phyloP scores from a whole-genome alignment of 2,329 filamentous ascomycete species.

The Fusarium nodosum region DNA sequence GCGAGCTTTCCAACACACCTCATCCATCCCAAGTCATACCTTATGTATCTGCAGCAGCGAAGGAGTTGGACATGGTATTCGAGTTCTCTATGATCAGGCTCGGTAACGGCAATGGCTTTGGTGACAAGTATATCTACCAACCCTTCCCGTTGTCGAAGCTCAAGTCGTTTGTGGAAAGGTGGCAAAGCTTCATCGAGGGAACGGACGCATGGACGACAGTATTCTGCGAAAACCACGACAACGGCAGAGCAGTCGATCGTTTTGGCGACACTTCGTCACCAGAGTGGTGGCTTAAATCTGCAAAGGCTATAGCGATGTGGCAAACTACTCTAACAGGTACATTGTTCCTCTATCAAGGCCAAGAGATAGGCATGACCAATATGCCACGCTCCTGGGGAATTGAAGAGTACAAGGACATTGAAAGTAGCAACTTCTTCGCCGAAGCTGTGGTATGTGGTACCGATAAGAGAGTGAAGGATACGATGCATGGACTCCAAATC shows the following conservation, averaged over 20 bases:
- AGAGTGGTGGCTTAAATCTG: constrained; percentile 59
- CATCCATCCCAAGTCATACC: constrained; percentile 65
- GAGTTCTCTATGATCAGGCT: constrained; percentile 70
- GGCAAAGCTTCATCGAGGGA: constrained; percentile 64
- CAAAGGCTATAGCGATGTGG: constrained; percentile 67
- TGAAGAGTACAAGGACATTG: constrained; percentile 68
- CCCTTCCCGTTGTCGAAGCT: constrained; percentile 61
- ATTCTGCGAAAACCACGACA: constrained; percentile 75
- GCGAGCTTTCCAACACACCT: constrained; percentile 71
- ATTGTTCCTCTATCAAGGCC: constrained; percentile 70
- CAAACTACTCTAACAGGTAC: constrained; percentile 66
- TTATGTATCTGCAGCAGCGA: constrained; percentile 66
- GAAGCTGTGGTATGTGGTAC: constrained; percentile 57
- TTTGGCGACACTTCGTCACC: constrained; percentile 64
- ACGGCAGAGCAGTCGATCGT: constrained; percentile 68
- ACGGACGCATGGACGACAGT: constrained; percentile 70
- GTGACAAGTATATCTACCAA: constrained; percentile 64
- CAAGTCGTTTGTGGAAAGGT: constrained; percentile 60
- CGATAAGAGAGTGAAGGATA: constrained; percentile 58
- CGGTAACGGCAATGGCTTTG: constrained; percentile 62
- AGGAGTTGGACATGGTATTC: constrained; percentile 73
- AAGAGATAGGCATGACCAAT: constrained; percentile 73
- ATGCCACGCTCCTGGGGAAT: constrained; percentile 65
- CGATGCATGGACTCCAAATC: constrained; percentile 66
- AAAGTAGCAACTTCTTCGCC: constrained; percentile 65